phyloP scores from a whole-genome alignment of 2,329 filamentous ascomycete species.

The Aspergillus luchuensis region DNA sequence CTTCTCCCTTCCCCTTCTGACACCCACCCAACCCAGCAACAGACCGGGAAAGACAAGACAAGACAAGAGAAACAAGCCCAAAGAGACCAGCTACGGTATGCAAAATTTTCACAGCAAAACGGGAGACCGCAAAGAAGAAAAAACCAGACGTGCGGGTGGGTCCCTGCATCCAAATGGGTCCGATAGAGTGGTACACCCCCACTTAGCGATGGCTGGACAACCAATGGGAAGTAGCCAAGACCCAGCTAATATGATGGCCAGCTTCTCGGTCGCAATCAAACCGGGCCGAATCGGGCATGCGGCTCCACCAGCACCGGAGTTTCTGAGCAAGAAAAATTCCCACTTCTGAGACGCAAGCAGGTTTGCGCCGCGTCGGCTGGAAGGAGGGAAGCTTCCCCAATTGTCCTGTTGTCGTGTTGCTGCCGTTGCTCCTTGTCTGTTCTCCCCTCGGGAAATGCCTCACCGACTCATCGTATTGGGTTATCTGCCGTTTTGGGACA shows the following conservation, averaged over 20 bases:
- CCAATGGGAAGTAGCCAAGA: constrained; percentile 11
- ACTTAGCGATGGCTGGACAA: constrained; percentile 1
- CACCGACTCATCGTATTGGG: constrained; percentile 9
- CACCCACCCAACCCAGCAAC: background rate
- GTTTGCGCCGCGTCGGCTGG: constrained; percentile 6
- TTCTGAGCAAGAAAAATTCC: constrained; percentile 9
- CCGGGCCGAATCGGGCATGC: constrained; percentile 31
- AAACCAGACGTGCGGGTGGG: constrained; percentile 17
- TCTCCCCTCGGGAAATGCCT: constrained; percentile 4
- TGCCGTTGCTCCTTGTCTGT: background rate
- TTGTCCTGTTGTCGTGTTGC: background rate
- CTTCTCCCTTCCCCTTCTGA: background rate
- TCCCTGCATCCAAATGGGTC: constrained; percentile 20
- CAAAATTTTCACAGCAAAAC: background rate
- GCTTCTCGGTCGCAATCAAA: constrained; percentile 25
- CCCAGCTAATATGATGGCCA: constrained; percentile 16
- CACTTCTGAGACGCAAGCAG: constrained; percentile 10
- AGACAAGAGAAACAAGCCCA: background rate
- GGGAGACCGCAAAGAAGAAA: constrained; percentile 8
- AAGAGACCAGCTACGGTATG: background rate
- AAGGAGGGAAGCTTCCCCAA: background rate
- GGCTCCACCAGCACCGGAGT: constrained; percentile 26
- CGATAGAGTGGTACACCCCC: constrained; percentile 22
- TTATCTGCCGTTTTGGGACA: constrained; percentile 5
- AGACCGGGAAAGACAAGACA: background rate